phyloP scores from a whole-genome alignment of 495 filamentous ascomycete species.

The Penicillium cataractarum region DNA sequence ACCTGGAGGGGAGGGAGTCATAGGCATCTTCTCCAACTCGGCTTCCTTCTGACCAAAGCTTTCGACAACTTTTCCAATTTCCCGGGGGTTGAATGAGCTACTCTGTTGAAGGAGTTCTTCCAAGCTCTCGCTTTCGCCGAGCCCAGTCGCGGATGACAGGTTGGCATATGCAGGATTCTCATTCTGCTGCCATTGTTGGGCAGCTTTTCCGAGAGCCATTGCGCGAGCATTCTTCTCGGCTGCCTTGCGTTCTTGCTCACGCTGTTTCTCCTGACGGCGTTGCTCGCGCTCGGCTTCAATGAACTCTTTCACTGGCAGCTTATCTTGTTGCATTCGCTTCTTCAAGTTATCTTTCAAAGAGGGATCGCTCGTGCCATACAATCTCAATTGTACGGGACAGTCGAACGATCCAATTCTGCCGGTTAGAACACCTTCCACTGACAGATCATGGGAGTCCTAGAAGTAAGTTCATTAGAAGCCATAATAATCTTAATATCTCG shows the following conservation, averaged over 20 bases:
- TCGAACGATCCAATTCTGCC: constrained; percentile 67
- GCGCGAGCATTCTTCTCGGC: constrained; percentile 52
- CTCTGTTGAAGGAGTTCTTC: constrained; percentile 69
- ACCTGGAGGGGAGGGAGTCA: constrained; percentile 64
- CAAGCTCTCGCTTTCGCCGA: constrained; percentile 43
- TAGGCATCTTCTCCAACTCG: constrained; percentile 71
- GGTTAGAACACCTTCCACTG: constrained; percentile 67
- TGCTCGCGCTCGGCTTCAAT: constrained; percentile 40
- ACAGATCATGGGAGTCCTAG: constrained; percentile 54
- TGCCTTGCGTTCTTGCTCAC: constrained; percentile 50
- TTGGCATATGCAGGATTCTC: constrained; percentile 37
- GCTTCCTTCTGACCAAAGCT: constrained; percentile 70
- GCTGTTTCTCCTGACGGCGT: constrained; percentile 31
- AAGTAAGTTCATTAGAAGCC: constrained; percentile 24
- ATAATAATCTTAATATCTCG: neutral
- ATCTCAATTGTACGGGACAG: constrained; percentile 66
- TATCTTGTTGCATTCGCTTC: constrained; percentile 63
- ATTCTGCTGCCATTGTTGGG: constrained; percentile 34
- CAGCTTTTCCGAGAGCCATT: constrained; percentile 43
- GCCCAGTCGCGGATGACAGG: constrained; percentile 31
- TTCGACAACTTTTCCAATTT: constrained; percentile 68
- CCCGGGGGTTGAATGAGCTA: constrained; percentile 69
- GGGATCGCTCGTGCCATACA: constrained; percentile 68
- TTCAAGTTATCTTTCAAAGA: constrained; percentile 54
- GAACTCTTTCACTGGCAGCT: constrained; percentile 53